Conservation (phyloP, 208 protist species). For the Trypanosoma brucei region DNA sequence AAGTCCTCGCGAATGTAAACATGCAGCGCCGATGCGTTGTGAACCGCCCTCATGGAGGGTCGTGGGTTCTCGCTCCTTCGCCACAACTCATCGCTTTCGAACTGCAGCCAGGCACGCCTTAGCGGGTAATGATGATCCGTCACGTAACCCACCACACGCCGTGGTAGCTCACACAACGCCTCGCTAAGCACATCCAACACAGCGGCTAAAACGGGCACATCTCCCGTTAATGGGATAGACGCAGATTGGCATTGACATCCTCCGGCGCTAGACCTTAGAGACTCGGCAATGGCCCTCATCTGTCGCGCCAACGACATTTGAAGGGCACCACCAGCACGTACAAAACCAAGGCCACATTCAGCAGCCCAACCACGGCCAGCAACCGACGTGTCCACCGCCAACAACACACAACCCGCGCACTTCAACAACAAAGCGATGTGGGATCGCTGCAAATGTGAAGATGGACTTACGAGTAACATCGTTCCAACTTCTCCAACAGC, state of each 20-base stretch:
- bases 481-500: not conserved
- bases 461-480: conserved; percentile 33
- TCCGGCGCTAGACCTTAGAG: conserved; percentile 1
- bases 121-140: conserved; percentile 8
- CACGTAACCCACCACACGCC: conserved; percentile 24
- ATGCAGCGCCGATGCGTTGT: conserved; percentile 19
- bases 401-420: conserved; percentile 22
- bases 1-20: conserved; percentile 25
- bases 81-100: conserved; percentile 30
- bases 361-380: not conserved
- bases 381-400: conserved; percentile 5
- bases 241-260: not conserved
- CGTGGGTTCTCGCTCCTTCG: not conserved
- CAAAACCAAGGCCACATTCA: conserved; percentile 15
- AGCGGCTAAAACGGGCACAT: conserved; percentile 15
- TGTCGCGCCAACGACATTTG: conserved; percentile 31
- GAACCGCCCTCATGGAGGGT: not conserved
- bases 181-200: conserved; percentile 33
- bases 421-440: conserved; percentile 27
- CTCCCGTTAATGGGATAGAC: not conserved
- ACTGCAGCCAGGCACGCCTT: conserved; percentile 24
- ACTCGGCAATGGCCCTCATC: conserved; percentile 1
- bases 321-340: conserved; percentile 46
- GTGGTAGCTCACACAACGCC: conserved; percentile 30
- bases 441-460: conserved; percentile 9